Evolutionary conservation across 2,329 filamentous ascomycete species (phyloP), one percentile per base, ranked within the genome.

Genomic region (Phaeosphaeriaceae sp.): DNA sequence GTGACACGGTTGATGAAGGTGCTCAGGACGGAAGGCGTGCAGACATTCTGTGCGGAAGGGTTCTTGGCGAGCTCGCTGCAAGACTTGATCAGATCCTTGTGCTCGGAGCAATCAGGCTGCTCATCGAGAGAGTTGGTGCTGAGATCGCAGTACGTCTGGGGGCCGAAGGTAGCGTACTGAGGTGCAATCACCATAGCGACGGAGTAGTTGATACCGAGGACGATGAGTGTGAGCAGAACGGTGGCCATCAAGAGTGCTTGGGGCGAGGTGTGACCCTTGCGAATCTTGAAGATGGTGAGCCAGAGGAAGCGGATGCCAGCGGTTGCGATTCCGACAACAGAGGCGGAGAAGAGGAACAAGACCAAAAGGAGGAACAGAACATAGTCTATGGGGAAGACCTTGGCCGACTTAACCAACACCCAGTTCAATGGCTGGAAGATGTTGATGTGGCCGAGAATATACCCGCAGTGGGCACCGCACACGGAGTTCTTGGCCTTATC

Each of bases 401-500:
- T 90, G 47, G 93, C 90, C 0, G 92, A 87, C 78, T 91, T 85
- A 63, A 96, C 88, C 59, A 97, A 87, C 56, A 96, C 82, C 86
- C 90, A 96, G 80, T 99, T 98, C 73, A 97, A 83, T 1, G 95
- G 95, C 76, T 99, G 95, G 82, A 97, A 96, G 67, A 98, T 88
- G 76, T 96, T 92, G 76, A 96, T 91, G 72, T 89, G 84, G 45
- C 89, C 92, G 4, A 99, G 85, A 50, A 98, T 91, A 79, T 97
- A 99, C 61, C 95, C 95, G 75, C 95, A 99, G 68, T 88, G 89
- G 58, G 88, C 83, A 76, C 95, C 94, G 85, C 95, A 99, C 62
- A 96, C 82, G 3, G 93, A 97, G 81, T 98, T 97, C 77, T 91
- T 93, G 36, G 93, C 92, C 81, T 98, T 98, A 85, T 99, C 95